Evolutionary conservation across 2,329 filamentous ascomycete genomes (phyloP), one percentile per base, ranked within the genome.

Genomic region (Aspergillus eucalypticola): DNA sequence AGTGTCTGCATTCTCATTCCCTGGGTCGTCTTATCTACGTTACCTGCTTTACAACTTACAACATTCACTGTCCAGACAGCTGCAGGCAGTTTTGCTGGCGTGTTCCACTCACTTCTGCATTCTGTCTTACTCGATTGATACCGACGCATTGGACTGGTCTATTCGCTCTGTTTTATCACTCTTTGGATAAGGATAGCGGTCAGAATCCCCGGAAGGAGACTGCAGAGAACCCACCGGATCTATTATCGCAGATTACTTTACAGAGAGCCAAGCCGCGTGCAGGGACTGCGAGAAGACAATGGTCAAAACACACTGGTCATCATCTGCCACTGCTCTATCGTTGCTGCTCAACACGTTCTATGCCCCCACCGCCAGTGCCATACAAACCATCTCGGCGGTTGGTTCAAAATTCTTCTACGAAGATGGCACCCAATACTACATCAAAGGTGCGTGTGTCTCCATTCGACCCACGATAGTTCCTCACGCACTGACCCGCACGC

Each of bases 351-450:
- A 69, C 29, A 64, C 66, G 56, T 61, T 74, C 44, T 68, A 71
- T 51, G 64, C 62, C 35, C 60, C 68, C 69, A 59, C 67, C 11
- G 71, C 70, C 51, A 62, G 64, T 44, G 81, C 84, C 29, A 78
- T 87, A 51, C 78, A 83, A 38, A 83, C 83, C 57, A 84, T 88
- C 63, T 79, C 80, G n/a, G 77, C 78, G 44, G 85, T 88, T 56
- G 91, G 91, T 54, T 88, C 88, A 79, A 96, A 96, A 78, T 92
- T 96, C 81, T 96, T 96, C 80, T 88, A 87, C 67, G 86, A 85
- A 69, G 86, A 93, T 74, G 91, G 91, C 65, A 83, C 87, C 32
- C 91, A 96, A 73, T 96, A 90, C 82, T 95, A 87, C 76, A 84
- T 95, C 75, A 95, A 93, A 79, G 91, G 91, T 90, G 76, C 54